A percentile compares a stretch with the other conserved stretches of the same genome.
These are phyloP conservation scores for Colletotrichum falcatum DNA, from an alignment of 2,329 filamentous ascomycete species.

Conservation along the genomic window DNA sequence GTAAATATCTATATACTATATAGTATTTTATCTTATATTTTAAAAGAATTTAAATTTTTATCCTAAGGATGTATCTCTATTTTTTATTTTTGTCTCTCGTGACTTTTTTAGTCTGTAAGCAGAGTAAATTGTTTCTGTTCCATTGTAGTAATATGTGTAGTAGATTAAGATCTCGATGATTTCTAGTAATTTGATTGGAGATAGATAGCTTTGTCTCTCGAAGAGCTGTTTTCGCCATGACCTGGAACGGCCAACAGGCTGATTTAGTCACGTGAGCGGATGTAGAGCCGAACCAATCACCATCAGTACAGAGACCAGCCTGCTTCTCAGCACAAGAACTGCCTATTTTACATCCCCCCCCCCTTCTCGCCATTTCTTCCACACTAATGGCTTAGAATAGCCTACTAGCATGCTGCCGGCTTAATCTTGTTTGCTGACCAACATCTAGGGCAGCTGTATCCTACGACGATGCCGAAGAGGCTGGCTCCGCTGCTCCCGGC, in stretches of 20 bases:
- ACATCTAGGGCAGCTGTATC: background rate
- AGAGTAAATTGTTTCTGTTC: no score
- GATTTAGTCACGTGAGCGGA: constrained; percentile 21
- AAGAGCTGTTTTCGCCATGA: constrained; percentile 1
- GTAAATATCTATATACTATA: no score
- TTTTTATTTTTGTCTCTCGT: no score
- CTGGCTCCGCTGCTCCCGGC: constrained; percentile 31
- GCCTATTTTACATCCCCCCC: background rate
- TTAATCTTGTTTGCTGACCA: no score
- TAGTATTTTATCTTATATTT: no score
- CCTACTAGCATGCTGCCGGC: background rate
- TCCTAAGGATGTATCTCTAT: no score
- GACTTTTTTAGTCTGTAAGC: no score
- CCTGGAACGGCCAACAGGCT: background rate
- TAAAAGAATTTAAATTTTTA: no score
- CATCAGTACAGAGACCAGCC: background rate
- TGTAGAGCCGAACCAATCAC: constrained; percentile 25
- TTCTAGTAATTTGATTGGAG: background rate
- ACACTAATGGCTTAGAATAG: background rate
- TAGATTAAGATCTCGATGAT: background rate
- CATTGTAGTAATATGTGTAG: no score
- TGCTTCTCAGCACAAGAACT: background rate
- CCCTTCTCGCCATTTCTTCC: background rate
- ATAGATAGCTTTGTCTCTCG: background rate
- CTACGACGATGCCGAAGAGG: constrained; percentile 18